Percentiles rank a stretch among this genome's conserved stretches.
phyloP scores from a whole-genome alignment of 1,139 yeast species.

The Entelexis sorbosivorans region DNA sequence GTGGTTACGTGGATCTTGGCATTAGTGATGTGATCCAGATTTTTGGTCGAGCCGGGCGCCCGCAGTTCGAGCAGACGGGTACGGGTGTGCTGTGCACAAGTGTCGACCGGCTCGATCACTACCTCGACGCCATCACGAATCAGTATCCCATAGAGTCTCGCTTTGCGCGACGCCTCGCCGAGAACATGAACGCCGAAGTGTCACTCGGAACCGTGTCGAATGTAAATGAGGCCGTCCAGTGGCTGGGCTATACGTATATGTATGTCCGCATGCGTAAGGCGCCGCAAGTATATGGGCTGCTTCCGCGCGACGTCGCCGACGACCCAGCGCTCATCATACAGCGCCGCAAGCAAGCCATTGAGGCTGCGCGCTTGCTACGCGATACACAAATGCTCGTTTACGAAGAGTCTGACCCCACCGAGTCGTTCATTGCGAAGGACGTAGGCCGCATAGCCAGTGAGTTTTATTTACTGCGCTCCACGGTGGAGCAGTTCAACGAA shows the following conservation, averaged over 20 bases:
- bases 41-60: constrained; percentile 99
- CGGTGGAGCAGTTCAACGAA: constrained; percentile 81
- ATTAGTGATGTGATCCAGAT: constrained; percentile 95
- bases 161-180: constrained; percentile 65
- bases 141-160: constrained; percentile 95
- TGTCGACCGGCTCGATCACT: constrained; percentile 71
- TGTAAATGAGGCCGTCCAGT: constrained; percentile 85
- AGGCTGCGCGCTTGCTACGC: constrained; percentile 75
- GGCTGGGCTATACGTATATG: constrained; percentile 95
- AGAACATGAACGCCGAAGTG: constrained; percentile 90
- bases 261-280: constrained; percentile 89
- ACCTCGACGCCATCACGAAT: constrained; percentile 74
- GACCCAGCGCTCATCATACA: constrained; percentile 72
- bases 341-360: constrained; percentile 61
- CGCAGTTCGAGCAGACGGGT: constrained; percentile 87
- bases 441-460: constrained; percentile 92
- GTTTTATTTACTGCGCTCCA: constrained; percentile 71
- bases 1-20: constrained; percentile 88
- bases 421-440: constrained; percentile 73
- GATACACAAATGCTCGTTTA: constrained; percentile 83
- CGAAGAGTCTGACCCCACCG: constrained; percentile 57
- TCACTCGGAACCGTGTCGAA: constrained; percentile 91
- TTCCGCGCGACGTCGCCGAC: constrained; percentile 69
- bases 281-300: constrained; percentile 88
- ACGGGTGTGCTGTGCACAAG: constrained; percentile 86